phyloP scores from a whole-genome alignment of 345 rosid species.

The Barbarea vulgaris region DNA sequence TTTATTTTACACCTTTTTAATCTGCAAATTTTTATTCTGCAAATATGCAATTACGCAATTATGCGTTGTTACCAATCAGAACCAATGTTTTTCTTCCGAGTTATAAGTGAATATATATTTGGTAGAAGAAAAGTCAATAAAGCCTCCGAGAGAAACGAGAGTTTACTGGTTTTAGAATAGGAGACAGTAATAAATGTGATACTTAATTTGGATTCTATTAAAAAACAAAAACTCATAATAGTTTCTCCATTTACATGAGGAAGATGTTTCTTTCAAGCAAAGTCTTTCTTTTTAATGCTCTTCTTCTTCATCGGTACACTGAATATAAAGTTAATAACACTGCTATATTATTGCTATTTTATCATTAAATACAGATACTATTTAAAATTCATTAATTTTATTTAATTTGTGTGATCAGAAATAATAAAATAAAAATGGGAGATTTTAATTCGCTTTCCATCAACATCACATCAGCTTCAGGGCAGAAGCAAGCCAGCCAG shows the following conservation, averaged over 20 bases:
- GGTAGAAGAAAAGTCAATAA: conserved; percentile 31
- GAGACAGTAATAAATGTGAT: conserved; percentile 39
- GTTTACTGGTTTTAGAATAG: conserved; percentile 34
- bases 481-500: conserved; percentile 42
- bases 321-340: conserved; percentile 7
- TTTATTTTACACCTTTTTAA: no score
- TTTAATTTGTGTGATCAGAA: neutral
- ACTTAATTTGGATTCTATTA: conserved; percentile 23
- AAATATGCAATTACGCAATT: no score
- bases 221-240: neutral
- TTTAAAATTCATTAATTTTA: conserved; percentile 17
- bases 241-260: conserved; percentile 35
- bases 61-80: no score
- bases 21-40: no score
- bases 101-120: neutral
- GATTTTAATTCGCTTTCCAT: conserved; percentile 42
- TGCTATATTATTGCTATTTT: conserved; percentile 6
- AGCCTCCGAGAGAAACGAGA: conserved; percentile 27
- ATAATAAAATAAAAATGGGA: neutral
- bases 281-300: conserved; percentile 38
- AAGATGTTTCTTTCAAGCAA: conserved; percentile 68
- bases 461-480: conserved; percentile 54
- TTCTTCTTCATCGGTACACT: conserved; percentile 35
- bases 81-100: neutral
- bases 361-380: conserved; percentile 20